Base-by-base conservation (phyloP, 352 stramenopile genomes). In the Pythium volutum region DNA sequence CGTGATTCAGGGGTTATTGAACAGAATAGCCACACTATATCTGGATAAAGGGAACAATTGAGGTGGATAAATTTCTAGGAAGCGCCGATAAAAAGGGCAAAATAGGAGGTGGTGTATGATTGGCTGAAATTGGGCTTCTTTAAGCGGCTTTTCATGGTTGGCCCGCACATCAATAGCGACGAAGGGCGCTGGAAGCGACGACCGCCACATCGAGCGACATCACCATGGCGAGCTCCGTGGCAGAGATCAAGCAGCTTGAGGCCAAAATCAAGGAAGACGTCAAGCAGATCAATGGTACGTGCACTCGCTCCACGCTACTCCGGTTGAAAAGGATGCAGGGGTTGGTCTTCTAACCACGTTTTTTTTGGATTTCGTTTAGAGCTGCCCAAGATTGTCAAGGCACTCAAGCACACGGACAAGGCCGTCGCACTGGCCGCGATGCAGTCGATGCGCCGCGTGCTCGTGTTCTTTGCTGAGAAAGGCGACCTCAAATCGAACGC, bases 211-310 rank as follows among this genome's bases (percentile, higher is more conserved):
- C n/a, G 14, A 43, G 5, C 2, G 4, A 15, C 6, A 43, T 29
- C 11, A 77, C 27, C 38, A 89, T 89, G 82, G 65, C 71, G 68
- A 85, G 41, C 62, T 58, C 70, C 33, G 73, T 70, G 33, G 76
- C 74, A 55, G 77, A 88, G 74, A 88, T 92, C 69, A 92, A 89
- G 80, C 84, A 93, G 74, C 70, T 95, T 38, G 86, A 95, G 60
- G 82, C 79, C 34, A 83, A 81, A 64, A 88, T 95, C 72, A 92
- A 93, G 66, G 83, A 91, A 56, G 77, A 93, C 72, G 80, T 91
- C 47, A 89, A 89, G 72, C 79, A 93, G 64, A 78, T 89, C 55
- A 95, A 95, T 55, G 81, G 81, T 88, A 26, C 2, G 25, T 16
- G 45, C 22, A n/a, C 22, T 29, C 16, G 27, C n/a, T 38, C 16